phyloP scores from a whole-genome alignment of 179 eudicot genomes.

The Pouteria campechiana region DNA sequence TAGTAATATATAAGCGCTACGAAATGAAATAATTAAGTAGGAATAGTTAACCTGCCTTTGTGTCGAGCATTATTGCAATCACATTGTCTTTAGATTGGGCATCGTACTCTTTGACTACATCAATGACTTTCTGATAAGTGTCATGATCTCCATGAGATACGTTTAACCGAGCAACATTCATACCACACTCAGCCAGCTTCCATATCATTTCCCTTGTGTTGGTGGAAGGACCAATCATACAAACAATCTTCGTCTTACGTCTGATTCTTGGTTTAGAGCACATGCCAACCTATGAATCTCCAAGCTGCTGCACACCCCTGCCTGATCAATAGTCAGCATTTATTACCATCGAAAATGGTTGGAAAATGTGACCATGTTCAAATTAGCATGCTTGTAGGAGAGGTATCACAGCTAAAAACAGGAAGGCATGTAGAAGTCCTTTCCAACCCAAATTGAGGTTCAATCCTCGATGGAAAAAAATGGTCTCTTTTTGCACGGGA shows the following conservation, averaged over 20 bases:
- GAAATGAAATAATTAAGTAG: too few relatives aligned
- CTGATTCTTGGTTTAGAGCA: conserved; percentile 63
- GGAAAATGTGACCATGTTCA: too few relatives aligned
- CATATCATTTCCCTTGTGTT: conserved; percentile 77
- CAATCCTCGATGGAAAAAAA: too few relatives aligned
- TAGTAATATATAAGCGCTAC: too few relatives aligned
- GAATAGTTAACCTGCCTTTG: conserved; percentile 39
- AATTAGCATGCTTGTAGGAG: too few relatives aligned
- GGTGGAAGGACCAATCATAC: conserved; percentile 90
- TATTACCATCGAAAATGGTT: too few relatives aligned
- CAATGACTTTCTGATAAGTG: conserved; percentile 77
- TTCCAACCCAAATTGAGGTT: too few relatives aligned
- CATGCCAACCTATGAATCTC: too few relatives aligned
- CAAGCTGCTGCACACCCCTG: conserved; percentile 28
- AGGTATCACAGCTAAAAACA: too few relatives aligned
- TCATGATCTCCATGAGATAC: conserved; percentile 92
- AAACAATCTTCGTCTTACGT: conserved; percentile 76
- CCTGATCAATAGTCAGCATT: conserved; percentile 18
- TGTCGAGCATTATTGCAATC: conserved; percentile 88
- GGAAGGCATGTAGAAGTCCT: too few relatives aligned
- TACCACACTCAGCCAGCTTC: conserved; percentile 90
- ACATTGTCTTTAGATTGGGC: conserved; percentile 66
- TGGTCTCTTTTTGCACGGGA: too few relatives aligned
- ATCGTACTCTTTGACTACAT: conserved; percentile 73
- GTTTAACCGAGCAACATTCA: conserved; percentile 82